Base-by-base conservation (phyloP, 192 early-diverging fungal species). In the Ambispora gerdemannii region DNA sequence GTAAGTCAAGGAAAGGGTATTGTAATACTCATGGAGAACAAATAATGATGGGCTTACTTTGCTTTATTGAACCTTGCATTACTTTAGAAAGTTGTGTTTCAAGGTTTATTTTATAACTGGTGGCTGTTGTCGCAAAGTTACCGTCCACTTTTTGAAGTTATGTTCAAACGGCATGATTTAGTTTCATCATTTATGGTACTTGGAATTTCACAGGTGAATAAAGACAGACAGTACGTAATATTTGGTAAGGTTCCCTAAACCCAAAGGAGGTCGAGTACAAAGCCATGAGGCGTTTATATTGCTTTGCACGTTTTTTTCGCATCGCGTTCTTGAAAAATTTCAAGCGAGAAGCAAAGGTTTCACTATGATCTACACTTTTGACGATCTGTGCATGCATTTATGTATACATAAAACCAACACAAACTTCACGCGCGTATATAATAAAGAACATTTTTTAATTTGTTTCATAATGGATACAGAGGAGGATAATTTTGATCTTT, bases 191-290 rank as follows among this genome's bases (percentile, higher is more conserved):
- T 43, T 19, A 31, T 19, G 30, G 19, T 19, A 27, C 22, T 36
- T 28, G 19, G n/a, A 11, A 27, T 6, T 10, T 17, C 27, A 43
- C 25, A 4, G 47, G 24, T 3, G 52, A 17, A 10, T 47, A 72
- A 62, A 61, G 47, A 17, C 20, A 59, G 36, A 25, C 8, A 78
- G 60, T 83, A 92, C 90, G 74, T 59, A 93, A 34, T 13, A 97
- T 76, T 75, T 97, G 96, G 81, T 91, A 98, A n/a, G 96, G 96
- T 64, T 89, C 88, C 63, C 91, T 81, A 77, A 98, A 97, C 0
- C 90, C 90, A 82, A 92, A 97, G 4, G 84, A 83, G 68, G 85
- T 77, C 50, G 78, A 76, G 81, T 96, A 98, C 36, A 92, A 78
- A 69, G 82, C 78, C 90, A 98, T 95, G 55, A 80, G 84, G 66